Evolutionary conservation across 352 stramenopile genomes (phyloP).

Genomic region (Nothophytophthora sp.): DNA sequence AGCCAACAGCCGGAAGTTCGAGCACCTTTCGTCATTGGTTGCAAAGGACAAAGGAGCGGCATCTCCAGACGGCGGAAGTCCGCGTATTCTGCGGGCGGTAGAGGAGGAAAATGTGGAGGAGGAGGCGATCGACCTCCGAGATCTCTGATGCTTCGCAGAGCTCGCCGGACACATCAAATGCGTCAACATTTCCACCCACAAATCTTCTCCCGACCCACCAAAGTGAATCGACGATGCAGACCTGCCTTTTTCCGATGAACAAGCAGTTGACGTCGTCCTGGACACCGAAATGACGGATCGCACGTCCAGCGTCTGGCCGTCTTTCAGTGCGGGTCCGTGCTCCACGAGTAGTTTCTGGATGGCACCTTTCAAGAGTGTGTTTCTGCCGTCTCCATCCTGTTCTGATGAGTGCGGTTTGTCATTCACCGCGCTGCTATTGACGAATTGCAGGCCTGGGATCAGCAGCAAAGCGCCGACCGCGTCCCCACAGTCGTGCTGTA

Average conservation of each 20-base stretch:
- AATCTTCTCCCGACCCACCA: constrained; percentile 12
- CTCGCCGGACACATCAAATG: constrained; percentile 1
- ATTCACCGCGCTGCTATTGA: background rate
- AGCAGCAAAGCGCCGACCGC: constrained; percentile 22
- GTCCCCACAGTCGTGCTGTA: constrained; percentile 31
- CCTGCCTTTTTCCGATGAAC: constrained; percentile 3
- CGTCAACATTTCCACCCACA: constrained; percentile 23
- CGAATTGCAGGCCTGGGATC: constrained; percentile 1
- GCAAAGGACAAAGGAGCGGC: background rate
- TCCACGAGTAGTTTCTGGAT: constrained; percentile 20
- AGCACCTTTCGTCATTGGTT: constrained; percentile 8
- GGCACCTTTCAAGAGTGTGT: background rate
- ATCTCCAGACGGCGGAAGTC: constrained; percentile 10
- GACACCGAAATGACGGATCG: constrained; percentile 19
- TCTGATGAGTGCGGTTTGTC: background rate
- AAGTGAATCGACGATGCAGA: constrained; percentile 34
- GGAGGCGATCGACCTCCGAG: background rate
- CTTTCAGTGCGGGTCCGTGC: constrained; percentile 28
- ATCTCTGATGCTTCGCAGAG: background rate
- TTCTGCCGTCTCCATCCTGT: background rate
- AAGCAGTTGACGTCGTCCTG: background rate
- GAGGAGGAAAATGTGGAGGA: constrained; percentile 5
- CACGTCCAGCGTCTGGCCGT: constrained; percentile 14
- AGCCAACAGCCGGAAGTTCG: constrained; percentile 25
- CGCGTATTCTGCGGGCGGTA: constrained; percentile 20